Evolutionary conservation across 164 flowering plant species (phyloP), one percentile per base, ranked within the genome.

Genomic region (Chimonanthus praecox): DNA sequence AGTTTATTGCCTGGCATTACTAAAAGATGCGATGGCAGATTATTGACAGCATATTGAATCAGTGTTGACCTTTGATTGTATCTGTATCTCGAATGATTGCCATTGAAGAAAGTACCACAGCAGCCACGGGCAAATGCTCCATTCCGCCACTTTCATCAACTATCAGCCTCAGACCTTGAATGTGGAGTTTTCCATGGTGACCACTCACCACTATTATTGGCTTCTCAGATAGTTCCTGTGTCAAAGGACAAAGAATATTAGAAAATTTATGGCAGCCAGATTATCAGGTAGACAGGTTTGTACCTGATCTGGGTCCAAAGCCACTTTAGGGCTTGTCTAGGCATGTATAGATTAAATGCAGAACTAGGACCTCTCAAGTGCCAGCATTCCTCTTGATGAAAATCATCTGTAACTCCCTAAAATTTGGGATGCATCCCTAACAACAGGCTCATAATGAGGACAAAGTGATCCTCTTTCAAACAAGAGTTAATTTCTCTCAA

Each of bases 81-180:
- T 91, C 95, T 4, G 85, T 91, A 74, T 89, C 92, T 15, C 92
- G 94, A 45, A 94, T 79, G 45, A 92, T 78, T 68, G 60, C 81
- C 94, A 80, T 83, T 0, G 91, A 86, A 4, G 99, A 97, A 60
- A 94, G 95, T 73, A 91, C 80, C 49, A 94, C 70, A 9, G 97
- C 97, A 73, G 97, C 97, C 67, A 94, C 77, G 4, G 98, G 97
- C 2, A 83, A 89, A 20, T 80, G 45, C 80, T 80, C 81, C 0
- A 78, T 20, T 49, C 99, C 99, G 16, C 98, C 97, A 78, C 93
- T 86, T 80, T 90, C 89, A 78, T 94, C 99, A 43, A 92, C 88
- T 13, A 94, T 85, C 78, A 94, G 77, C 70, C 99, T 85, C 65
- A 91, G 85, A 60, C 92, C 99, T 45, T 94, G 92, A 58, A 91